phyloP scores from a whole-genome alignment of 495 filamentous ascomycete species.

The Glutinoglossum americanum region DNA sequence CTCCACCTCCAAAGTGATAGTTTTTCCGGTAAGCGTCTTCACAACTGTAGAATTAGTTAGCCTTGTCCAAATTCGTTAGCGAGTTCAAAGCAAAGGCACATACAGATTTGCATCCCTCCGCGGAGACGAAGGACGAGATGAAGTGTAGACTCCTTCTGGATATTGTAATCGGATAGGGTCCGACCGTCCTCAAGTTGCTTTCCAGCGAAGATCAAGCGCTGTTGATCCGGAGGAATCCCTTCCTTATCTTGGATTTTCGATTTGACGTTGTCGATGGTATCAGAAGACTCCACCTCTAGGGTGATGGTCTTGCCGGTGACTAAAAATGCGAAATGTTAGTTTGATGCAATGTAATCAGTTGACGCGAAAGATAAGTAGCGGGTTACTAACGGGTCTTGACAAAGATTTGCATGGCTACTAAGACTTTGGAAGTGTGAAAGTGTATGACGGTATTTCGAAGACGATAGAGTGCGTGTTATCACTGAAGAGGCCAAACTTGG shows the following conservation, averaged over 20 bases:
- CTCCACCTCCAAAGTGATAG: constrained; percentile 95
- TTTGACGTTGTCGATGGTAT: constrained; percentile 99
- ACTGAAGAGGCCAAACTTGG: not conserved
- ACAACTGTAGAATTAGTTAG: constrained; percentile 28
- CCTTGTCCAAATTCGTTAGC: constrained; percentile 2
- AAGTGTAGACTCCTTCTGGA: constrained; percentile 93
- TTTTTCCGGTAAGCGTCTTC: constrained; percentile 89
- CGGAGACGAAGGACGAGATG: constrained; percentile 93
- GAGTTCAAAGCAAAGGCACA: constrained; percentile 19
- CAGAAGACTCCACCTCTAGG: constrained; percentile 92
- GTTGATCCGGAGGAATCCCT: constrained; percentile 92
- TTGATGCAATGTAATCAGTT: not conserved
- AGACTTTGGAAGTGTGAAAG: not conserved
- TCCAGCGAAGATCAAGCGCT: constrained; percentile 94
- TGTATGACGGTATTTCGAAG: too few species aligned
- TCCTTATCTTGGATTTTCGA: constrained; percentile 99
- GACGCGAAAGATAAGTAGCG: constrained; percentile 7
- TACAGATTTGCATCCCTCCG: constrained; percentile 97
- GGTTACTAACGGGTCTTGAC: constrained; percentile 74
- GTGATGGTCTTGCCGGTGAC: constrained; percentile 99
- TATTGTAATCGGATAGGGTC: constrained; percentile 93
- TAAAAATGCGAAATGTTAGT: constrained; percentile 9
- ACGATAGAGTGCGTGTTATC: not conserved
- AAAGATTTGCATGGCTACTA: constrained; percentile 75
- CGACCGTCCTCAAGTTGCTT: constrained; percentile 97